phyloP scores from a whole-genome alignment of 129 eudicot genomes.

The Oenanthe sinensis region DNA sequence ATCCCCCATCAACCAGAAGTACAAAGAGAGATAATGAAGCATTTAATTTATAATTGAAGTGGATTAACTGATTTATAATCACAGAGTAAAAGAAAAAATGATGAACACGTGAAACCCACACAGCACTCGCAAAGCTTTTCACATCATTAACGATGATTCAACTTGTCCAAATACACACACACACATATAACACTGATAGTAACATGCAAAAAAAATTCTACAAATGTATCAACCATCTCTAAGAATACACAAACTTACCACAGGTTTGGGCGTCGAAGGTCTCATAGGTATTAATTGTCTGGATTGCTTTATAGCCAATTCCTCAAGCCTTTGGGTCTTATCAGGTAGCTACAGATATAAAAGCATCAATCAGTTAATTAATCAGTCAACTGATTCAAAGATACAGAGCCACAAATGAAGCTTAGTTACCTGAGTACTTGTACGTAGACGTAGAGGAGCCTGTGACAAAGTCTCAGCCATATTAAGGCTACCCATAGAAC shows the following conservation, averaged over 20 bases:
- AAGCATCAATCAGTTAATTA: conserved; percentile 1
- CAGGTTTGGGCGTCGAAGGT: conserved; percentile 43
- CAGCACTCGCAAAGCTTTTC: not conserved
- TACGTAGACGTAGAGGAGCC: conserved; percentile 35
- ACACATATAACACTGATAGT: not conserved
- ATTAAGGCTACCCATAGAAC: conserved; percentile 36
- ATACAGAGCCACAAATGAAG: not conserved
- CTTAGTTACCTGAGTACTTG: conserved; percentile 37
- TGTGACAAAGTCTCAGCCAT: conserved; percentile 73
- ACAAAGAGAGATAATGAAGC: not conserved
- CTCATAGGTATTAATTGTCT: conserved; percentile 58
- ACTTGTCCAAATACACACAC: not conserved
- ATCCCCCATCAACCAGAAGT: not conserved
- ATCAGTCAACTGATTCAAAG: not conserved
- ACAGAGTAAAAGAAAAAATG: not conserved
- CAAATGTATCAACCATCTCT: not conserved
- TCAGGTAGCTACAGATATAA: conserved; percentile 36
- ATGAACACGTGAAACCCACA: not conserved
- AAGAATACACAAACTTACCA: conserved; percentile 25
- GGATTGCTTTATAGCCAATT: conserved; percentile 59
- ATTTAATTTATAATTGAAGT: not conserved
- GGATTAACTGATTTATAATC: not conserved
- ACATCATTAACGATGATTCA: not conserved
- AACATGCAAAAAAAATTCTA: not conserved
- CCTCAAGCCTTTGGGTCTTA: conserved; percentile 56